Evolutionary conservation across 306 rosid species (phyloP).

Genomic region (Phaseolus lunatus): DNA sequence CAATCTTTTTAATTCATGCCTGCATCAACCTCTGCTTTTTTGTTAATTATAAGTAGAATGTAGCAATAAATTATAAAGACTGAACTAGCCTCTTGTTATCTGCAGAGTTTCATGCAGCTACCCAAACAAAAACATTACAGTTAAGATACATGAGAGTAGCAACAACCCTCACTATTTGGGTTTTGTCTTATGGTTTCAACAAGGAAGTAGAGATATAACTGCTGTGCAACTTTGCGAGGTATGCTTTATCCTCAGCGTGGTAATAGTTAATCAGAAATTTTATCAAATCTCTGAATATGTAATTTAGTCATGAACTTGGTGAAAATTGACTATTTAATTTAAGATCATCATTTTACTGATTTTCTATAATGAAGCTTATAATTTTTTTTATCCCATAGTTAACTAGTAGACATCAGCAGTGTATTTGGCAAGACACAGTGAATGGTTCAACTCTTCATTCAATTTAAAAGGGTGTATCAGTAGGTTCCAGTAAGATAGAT

Average conservation of each 20-base stretch:
- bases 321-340: conserved; percentile 3
- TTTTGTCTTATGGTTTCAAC: conserved; percentile 86
- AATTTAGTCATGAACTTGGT: not conserved
- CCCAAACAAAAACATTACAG: conserved; percentile 74
- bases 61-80: conserved; percentile 20
- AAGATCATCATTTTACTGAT: not conserved
- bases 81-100: conserved; percentile 39
- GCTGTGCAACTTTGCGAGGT: conserved; percentile 96
- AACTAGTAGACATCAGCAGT: not conserved
- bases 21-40: not conserved
- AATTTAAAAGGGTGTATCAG: conserved; percentile 7
- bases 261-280: not conserved
- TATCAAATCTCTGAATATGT: conserved; percentile 15
- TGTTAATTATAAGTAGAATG: not conserved
- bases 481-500: conserved; percentile 13
- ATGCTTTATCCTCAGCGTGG: conserved; percentile 36
- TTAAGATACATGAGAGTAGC: conserved; percentile 84
- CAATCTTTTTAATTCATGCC: conserved; percentile 21
- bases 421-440: not conserved
- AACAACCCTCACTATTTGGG: conserved; percentile 76
- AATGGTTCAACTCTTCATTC: conserved; percentile 12
- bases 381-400: not conserved
- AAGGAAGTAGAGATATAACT: conserved; percentile 85
- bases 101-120: conserved; percentile 88
- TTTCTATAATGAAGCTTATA: conserved; percentile 15